phyloP scores from a whole-genome alignment of 345 rosid genomes.

The Rhodomyrtus tomentosa region DNA sequence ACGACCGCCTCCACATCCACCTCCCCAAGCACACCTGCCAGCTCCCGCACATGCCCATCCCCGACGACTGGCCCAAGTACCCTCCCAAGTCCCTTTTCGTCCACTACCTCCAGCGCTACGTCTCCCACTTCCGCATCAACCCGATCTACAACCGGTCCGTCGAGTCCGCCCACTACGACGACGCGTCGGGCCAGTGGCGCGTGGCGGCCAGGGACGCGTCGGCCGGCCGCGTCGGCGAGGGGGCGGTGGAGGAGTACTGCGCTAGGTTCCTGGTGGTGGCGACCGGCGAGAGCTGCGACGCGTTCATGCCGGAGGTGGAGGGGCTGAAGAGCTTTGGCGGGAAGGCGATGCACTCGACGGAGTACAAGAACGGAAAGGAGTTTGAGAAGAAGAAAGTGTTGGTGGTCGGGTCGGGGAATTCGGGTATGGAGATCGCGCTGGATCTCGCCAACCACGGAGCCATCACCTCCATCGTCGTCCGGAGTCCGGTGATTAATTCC shows the following conservation, averaged over 20 bases:
- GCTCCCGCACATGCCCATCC: constrained; percentile 43
- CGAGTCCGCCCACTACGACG: constrained; percentile 34
- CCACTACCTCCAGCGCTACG: constrained; percentile 45
- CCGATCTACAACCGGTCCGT: constrained; percentile 37
- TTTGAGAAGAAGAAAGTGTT: constrained; percentile 37
- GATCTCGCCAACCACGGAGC: constrained; percentile 57
- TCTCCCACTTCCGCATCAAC: constrained; percentile 33
- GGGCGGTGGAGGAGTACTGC: constrained; percentile 20
- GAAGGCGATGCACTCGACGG: constrained; percentile 40
- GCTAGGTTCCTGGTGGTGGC: constrained; percentile 55
- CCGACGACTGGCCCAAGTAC: constrained; percentile 28
- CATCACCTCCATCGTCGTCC: constrained; percentile 39
- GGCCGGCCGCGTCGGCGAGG: constrained; percentile 19
- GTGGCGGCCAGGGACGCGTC: constrained; percentile 31
- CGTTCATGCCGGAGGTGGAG: constrained; percentile 26
- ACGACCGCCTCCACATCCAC: constrained; percentile 73
- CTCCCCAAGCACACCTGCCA: constrained; percentile 43
- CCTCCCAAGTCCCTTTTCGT: constrained; percentile 40
- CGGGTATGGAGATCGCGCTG: constrained; percentile 78
- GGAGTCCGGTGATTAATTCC: constrained; percentile 42
- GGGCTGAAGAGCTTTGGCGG: constrained; percentile 36
- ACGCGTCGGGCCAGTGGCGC: constrained; percentile 22
- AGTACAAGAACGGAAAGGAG: constrained; percentile 31
- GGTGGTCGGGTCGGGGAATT: constrained; percentile 80
- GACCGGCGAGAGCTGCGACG: constrained; percentile 41